Evolutionary conservation across 352 stramenopile species (phyloP), one percentile per base, ranked within the genome.

Genomic region (Globisporangium heterothallicum): DNA sequence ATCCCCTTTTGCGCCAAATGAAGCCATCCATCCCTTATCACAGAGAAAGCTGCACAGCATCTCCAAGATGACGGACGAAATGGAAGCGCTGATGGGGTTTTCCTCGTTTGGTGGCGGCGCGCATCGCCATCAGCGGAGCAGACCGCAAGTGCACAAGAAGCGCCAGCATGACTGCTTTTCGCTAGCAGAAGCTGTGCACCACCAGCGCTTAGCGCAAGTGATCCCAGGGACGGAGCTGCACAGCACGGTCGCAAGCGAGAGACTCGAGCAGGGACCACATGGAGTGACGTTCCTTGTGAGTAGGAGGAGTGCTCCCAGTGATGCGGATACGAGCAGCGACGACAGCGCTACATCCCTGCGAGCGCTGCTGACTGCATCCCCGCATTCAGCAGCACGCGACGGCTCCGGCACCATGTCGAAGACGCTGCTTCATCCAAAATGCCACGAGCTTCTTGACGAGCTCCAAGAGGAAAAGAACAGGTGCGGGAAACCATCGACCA

Each of bases 41-140:
- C 12, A 38, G 8, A 10, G 12, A 38, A 38, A 3, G n/a, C 6
- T n/a, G 32, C 3, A 16, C 32, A 38, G 2, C 16, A 3, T 36
- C 1, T 8, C 9, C 30, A 56, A 58, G 42, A 54, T 61, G 58
- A 21, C 26, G 12, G 62, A 83, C 4, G 59, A 57, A 5, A 56
- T 85, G 56, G 61, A 60, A 27, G 55, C 59, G 9, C 50, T 76
- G 12, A 66, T 92, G 63, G 82, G 82, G 35, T 90, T 92, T 36
- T 56, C 71, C 19, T 69, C 65, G 29, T 92, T 92, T 57, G 82
- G 82, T 1, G 53, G 53, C 56, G 56, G 34, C 47, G 25, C 25
- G 12, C 16, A 10, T 4, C 36, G 21, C 16, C 42, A n/a, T n/a
- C 19, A n/a, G 38, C 41, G 12, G 10, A 26, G 35, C 16, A n/a